Percentiles rank a stretch among this genome's conserved stretches.
Evolutionary conservation across 805 yeast species (phyloP).

Genomic region (Yarrowia sp.): DNA sequence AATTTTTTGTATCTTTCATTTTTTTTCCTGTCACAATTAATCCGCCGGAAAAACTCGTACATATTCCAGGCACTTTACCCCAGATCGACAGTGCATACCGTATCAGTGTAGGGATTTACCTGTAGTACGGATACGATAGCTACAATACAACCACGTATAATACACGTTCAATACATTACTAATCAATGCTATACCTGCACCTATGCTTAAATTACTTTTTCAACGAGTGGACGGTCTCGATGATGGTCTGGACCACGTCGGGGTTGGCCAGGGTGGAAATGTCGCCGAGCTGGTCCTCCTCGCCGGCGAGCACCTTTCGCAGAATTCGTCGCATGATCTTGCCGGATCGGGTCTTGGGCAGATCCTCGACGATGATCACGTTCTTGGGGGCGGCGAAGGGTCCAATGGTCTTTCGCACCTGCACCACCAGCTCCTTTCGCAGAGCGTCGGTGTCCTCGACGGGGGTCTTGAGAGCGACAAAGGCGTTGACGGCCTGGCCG

Average conservation of each 20-base stretch:
- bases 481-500: slow-evolving; percentile 97
- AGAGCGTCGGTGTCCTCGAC: slow-evolving; percentile 52
- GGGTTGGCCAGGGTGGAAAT: slow-evolving; percentile 89
- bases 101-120: no score
- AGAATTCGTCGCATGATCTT: slow-evolving; percentile 98
- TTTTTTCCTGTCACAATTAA: neutral
- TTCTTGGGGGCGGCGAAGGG: slow-evolving; percentile 95
- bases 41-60: slow-evolving; percentile 1
- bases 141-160: neutral
- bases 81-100: neutral
- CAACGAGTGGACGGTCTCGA: slow-evolving; percentile 60
- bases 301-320: slow-evolving; percentile 90
- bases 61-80: slow-evolving; percentile 5
- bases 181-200: no score
- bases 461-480: slow-evolving; percentile 77
- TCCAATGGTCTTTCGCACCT: slow-evolving; percentile 91
- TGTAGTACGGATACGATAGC: no score
- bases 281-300: slow-evolving; percentile 90
- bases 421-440: slow-evolving; percentile 77
- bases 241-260: slow-evolving; percentile 76
- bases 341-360: slow-evolving; percentile 98
- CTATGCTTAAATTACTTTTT: slow-evolving; percentile 46
- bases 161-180: neutral
- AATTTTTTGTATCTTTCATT: neutral
- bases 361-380: slow-evolving; percentile 81